Evolutionary conservation across 2,329 filamentous ascomycete genomes (phyloP).

Genomic region (Ascochyta pisi): DNA sequence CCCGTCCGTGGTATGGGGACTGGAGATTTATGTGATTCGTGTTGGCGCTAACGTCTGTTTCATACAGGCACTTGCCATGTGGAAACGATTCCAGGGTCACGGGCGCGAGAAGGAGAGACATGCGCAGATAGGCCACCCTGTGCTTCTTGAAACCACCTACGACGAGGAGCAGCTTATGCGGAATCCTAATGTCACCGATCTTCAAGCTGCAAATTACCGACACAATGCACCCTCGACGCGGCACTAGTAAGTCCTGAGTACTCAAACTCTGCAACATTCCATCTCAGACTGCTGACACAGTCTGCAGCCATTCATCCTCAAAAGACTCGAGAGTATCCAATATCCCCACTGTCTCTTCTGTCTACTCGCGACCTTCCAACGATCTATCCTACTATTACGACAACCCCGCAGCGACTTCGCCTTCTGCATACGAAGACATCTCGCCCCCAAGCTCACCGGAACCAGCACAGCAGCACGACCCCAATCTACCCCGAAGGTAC

Average conservation of each 20-base stretch:
- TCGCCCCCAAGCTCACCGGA: slow-evolving; percentile 50
- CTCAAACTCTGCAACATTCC: slow-evolving; percentile 1
- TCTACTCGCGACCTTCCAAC: slow-evolving; percentile 66
- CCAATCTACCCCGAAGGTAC: slow-evolving; percentile 34
- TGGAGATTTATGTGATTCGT: slow-evolving; percentile 12
- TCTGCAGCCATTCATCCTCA: slow-evolving; percentile 32
- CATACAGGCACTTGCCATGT: slow-evolving; percentile 52
- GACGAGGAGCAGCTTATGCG: slow-evolving; percentile 54
- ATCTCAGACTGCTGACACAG: slow-evolving; percentile 2
- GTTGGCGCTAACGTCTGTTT: slow-evolving; percentile 36
- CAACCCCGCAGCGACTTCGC: slow-evolving; percentile 24
- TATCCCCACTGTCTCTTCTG: slow-evolving; percentile 58
- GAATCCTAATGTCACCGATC: slow-evolving; percentile 40
- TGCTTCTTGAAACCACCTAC: slow-evolving; percentile 54
- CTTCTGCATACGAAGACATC: slow-evolving; percentile 43
- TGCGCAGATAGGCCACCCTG: slow-evolving; percentile 52
- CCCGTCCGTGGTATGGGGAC: slow-evolving; percentile 11
- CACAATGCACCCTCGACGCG: slow-evolving; percentile 31
- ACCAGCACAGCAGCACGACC: slow-evolving; percentile 33
- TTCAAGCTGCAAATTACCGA: slow-evolving; percentile 38
- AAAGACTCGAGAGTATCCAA: slow-evolving; percentile 36
- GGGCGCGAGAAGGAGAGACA: slow-evolving; percentile 51
- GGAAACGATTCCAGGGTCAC: slow-evolving; percentile 60
- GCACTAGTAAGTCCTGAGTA: slow-evolving; percentile 31
- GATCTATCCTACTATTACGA: slow-evolving; percentile 30